A percentile compares a stretch with the other conserved stretches of the same genome.
phyloP scores from a whole-genome alignment of 2,329 filamentous ascomycete species.

The Fusarium illudens region DNA sequence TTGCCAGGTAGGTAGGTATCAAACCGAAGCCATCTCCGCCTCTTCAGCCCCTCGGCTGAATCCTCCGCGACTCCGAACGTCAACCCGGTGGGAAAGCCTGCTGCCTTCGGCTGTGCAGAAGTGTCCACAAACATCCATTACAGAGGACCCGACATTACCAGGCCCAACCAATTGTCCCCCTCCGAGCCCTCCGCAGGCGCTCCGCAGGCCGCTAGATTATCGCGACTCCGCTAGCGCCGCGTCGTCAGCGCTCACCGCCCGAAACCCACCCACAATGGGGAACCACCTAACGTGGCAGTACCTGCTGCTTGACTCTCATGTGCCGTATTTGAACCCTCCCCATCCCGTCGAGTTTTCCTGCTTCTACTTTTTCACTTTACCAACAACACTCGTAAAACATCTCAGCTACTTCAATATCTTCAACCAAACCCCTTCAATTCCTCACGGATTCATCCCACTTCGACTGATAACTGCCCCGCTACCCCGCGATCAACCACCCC shows the following conservation, averaged over 20 bases:
- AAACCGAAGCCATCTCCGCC: slow-evolving; percentile 6
- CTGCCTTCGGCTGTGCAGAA: slow-evolving; percentile 15
- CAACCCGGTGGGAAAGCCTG: slow-evolving; percentile 22
- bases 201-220: slow-evolving; percentile 38
- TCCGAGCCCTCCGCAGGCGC: slow-evolving; percentile 27
- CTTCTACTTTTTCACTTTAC: slow-evolving; percentile 23
- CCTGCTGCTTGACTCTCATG: slow-evolving; percentile 1
- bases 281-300: slow-evolving; percentile 19
- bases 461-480: slow-evolving; percentile 34
- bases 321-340: slow-evolving; percentile 36
- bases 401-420: slow-evolving; percentile 6
- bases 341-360: slow-evolving; percentile 12
- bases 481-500: slow-evolving; percentile 39
- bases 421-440: slow-evolving; percentile 13
- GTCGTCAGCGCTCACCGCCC: slow-evolving; percentile 36
- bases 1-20: neutral
- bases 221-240: slow-evolving; percentile 37
- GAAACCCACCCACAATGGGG: slow-evolving; percentile 19
- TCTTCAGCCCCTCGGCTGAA: neutral
- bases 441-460: slow-evolving; percentile 5
- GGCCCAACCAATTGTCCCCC: slow-evolving; percentile 19
- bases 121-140: slow-evolving; percentile 33
- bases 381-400: slow-evolving; percentile 21
- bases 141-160: slow-evolving; percentile 15
- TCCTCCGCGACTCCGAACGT: neutral